phyloP scores from a whole-genome alignment of 106 monocot genomes.

The Platanthera zijinensis region DNA sequence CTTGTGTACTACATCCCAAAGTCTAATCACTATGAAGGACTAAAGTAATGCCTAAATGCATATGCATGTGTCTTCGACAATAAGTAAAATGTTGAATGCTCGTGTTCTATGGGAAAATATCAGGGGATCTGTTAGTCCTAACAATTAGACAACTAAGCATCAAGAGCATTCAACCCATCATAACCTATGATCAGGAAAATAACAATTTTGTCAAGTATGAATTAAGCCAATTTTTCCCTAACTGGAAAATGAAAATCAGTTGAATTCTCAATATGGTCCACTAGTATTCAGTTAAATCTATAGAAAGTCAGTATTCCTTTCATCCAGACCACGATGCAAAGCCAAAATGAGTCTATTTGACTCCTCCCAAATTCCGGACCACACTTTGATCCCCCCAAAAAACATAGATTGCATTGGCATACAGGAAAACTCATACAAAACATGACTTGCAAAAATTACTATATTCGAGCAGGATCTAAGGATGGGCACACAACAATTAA shows the following conservation, averaged over 20 bases:
- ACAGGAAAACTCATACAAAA: background rate
- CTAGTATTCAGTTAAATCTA: background rate
- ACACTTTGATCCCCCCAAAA: background rate
- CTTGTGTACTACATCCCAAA: background rate
- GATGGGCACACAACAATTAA: background rate
- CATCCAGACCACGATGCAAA: constrained; percentile 2
- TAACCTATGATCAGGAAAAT: background rate
- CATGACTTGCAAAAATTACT: background rate
- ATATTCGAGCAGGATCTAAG: background rate
- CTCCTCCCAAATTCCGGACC: background rate
- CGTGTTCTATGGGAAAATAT: background rate
- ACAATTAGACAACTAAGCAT: background rate
- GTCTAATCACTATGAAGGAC: background rate
- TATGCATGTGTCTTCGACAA: background rate
- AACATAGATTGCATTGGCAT: background rate
- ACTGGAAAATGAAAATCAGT: background rate
- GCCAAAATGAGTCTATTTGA: background rate
- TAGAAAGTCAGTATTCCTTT: background rate
- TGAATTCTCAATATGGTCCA: background rate
- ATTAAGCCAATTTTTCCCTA: background rate
- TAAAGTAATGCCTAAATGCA: background rate
- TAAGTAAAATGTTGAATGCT: background rate
- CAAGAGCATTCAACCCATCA: background rate
- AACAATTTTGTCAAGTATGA: background rate
- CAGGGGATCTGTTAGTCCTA: background rate